phyloP scores from a whole-genome alignment of 106 monocot genomes.

The Platanthera guangdongensis region DNA sequence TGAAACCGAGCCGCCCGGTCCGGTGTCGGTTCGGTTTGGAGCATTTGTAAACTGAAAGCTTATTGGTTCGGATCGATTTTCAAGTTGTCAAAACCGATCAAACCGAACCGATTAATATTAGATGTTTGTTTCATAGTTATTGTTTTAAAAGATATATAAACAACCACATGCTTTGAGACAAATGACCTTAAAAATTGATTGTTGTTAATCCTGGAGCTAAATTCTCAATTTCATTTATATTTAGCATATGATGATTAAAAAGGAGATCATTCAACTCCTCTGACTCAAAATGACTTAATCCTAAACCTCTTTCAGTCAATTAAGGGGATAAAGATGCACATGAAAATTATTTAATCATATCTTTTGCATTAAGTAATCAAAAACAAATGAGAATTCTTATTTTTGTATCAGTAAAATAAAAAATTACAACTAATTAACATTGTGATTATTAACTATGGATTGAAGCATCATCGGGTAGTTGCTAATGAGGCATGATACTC shows the following conservation, averaged over 20 bases:
- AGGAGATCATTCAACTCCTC: background rate
- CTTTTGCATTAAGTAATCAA: background rate
- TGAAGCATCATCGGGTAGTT: background rate
- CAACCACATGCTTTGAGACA: too few relatives aligned
- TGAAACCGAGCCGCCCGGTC: too few relatives aligned
- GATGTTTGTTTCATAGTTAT: too few relatives aligned
- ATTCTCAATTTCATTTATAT: background rate
- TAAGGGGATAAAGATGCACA: background rate
- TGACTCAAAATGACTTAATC: background rate
- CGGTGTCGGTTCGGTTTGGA: too few relatives aligned
- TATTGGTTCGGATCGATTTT: too few relatives aligned
- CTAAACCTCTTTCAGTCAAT: background rate
- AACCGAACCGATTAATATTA: too few relatives aligned
- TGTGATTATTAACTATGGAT: background rate
- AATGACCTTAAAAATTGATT: too few relatives aligned
- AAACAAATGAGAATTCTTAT: background rate
- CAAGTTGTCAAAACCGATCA: too few relatives aligned
- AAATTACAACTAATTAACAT: background rate
- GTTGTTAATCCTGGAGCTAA: background rate
- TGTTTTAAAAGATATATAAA: too few relatives aligned
- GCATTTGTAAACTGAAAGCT: too few relatives aligned
- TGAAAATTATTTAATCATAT: background rate
- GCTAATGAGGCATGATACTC: background rate
- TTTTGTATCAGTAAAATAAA: slow-evolving; percentile 1
- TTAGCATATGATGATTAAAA: background rate